Conservation (phyloP, 1,139 yeast species). For the Blastobotrys proliferans region DNA sequence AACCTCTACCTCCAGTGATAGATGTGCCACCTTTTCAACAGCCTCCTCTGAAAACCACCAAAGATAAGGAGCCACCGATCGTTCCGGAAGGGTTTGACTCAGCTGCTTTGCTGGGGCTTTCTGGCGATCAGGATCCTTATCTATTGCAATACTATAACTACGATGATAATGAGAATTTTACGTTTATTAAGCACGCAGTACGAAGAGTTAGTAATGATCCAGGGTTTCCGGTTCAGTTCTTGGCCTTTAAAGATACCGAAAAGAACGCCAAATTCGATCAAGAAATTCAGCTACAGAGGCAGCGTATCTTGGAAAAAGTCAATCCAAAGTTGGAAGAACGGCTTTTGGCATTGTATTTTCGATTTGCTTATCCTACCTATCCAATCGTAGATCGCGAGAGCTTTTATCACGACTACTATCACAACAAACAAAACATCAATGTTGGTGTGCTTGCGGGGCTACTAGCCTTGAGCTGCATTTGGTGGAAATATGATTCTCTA, state of each 20-base stretch:
- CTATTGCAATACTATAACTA: conserved; percentile 30
- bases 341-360: conserved; percentile 34
- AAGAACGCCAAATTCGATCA: conserved; percentile 20
- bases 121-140: conserved; percentile 37
- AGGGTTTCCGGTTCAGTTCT: conserved; percentile 29
- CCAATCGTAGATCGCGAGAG: conserved; percentile 36
- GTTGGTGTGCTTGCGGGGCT: conserved; percentile 35
- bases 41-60: conserved; percentile 15
- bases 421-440: conserved; percentile 29
- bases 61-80: conserved; percentile 24
- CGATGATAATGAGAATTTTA: conserved; percentile 24
- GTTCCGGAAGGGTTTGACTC: conserved; percentile 28
- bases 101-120: conserved; percentile 31
- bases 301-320: conserved; percentile 24
- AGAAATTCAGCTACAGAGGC: conserved; percentile 24
- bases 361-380: conserved; percentile 36
- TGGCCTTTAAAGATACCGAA: conserved; percentile 25
- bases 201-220: conserved; percentile 28
- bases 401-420: conserved; percentile 33
- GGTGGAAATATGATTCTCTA: conserved; percentile 38
- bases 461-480: conserved; percentile 35
- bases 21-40: conserved; percentile 25
- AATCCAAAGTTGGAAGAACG: conserved; percentile 31
- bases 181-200: conserved; percentile 33
- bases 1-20: conserved; percentile 16